phyloP scores from a whole-genome alignment of 2,329 filamentous ascomycete species.

The Amylocarpus encephaloides region DNA sequence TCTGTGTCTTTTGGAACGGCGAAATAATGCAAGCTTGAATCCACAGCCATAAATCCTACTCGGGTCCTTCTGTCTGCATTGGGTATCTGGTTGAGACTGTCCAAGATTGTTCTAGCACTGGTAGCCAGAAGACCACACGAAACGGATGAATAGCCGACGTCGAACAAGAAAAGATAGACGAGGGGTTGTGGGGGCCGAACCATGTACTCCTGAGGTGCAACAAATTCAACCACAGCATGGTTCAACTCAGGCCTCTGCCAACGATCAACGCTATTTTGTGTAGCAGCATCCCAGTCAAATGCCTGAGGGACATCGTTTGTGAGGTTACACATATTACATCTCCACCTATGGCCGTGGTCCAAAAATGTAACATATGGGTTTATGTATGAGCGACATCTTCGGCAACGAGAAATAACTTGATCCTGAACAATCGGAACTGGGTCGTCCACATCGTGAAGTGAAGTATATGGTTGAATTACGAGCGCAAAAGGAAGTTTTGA shows the following conservation, averaged over 20 bases:
- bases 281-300: constrained; percentile 93
- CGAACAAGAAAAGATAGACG: constrained; percentile 91
- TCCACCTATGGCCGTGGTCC: constrained; percentile 95
- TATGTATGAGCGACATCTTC: constrained; percentile 94
- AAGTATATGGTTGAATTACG: constrained; percentile 90
- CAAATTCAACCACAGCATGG: constrained; percentile 93
- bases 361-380: constrained; percentile 96
- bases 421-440: constrained; percentile 87
- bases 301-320: constrained; percentile 99
- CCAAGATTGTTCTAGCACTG: constrained; percentile 84
- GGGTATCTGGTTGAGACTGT: constrained; percentile 95
- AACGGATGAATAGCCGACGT: constrained; percentile 86
- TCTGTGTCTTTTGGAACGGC: constrained; percentile 83
- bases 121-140: constrained; percentile 89
- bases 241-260: constrained; percentile 93
- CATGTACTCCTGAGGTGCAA: constrained; percentile 99
- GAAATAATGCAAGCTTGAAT: constrained; percentile 94
- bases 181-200: constrained; percentile 92
- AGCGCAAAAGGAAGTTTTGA: constrained; percentile 92
- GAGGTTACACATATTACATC: constrained; percentile 99
- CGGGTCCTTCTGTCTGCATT: constrained; percentile 91
- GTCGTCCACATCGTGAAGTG: constrained; percentile 89
- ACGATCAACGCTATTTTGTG: constrained; percentile 85
- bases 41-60: constrained; percentile 90
- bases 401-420: constrained; percentile 93